Evolutionary conservation across 2,329 filamentous ascomycete genomes (phyloP).

Genomic region (Metarhizium robertsii): DNA sequence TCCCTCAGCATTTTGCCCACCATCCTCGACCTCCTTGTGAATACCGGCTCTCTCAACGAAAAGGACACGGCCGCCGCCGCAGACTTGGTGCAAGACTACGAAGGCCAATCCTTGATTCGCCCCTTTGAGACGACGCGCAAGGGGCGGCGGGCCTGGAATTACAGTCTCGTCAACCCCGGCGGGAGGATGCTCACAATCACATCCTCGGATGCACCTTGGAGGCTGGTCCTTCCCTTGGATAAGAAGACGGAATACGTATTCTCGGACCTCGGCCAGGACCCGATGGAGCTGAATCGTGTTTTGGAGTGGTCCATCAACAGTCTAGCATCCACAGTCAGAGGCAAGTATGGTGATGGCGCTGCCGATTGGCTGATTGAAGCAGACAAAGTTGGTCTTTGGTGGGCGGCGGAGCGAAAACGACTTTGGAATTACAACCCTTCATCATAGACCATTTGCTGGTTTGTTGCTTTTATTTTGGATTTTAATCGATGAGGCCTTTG

Average conservation of each 20-base stretch:
- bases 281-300: slow-evolving; percentile 16
- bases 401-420: slow-evolving; percentile 16
- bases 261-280: slow-evolving; percentile 18
- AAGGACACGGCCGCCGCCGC: slow-evolving; percentile 15
- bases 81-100: slow-evolving; percentile 23
- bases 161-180: slow-evolving; percentile 21
- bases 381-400: slow-evolving; percentile 21
- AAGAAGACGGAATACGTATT: slow-evolving; percentile 20
- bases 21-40: slow-evolving; percentile 24
- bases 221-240: slow-evolving; percentile 20
- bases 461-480: background rate
- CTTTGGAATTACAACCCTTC: slow-evolving; percentile 6
- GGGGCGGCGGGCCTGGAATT: slow-evolving; percentile 21
- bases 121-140: slow-evolving; percentile 12
- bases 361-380: slow-evolving; percentile 20
- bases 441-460: background rate
- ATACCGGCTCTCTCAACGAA: slow-evolving; percentile 20
- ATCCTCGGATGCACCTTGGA: slow-evolving; percentile 14
- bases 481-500: background rate
- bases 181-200: slow-evolving; percentile 19
- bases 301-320: slow-evolving; percentile 8
- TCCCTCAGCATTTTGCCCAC: slow-evolving; percentile 25
- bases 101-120: slow-evolving; percentile 25
- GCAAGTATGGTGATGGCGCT: slow-evolving; percentile 11
- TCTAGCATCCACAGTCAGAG: slow-evolving; percentile 7